Evolutionary conservation across 768 basidiomycete genomes (phyloP).

Genomic region (Podaxis sp.): DNA sequence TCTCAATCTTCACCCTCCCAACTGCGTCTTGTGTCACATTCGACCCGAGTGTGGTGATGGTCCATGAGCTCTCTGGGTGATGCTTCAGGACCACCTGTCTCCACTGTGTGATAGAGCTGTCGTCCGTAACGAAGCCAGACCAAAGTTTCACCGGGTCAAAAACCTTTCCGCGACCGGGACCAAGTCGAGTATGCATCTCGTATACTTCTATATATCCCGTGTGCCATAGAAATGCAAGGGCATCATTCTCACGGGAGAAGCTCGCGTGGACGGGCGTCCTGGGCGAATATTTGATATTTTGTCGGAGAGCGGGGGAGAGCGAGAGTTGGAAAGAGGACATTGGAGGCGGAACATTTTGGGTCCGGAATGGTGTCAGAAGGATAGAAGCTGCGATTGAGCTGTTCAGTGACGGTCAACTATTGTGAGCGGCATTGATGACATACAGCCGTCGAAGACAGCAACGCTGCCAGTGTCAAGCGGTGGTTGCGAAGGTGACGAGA

Average conservation of each 20-base stretch:
- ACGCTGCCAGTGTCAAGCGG: slow-evolving; percentile 82
- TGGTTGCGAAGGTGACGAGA: slow-evolving; percentile 47
- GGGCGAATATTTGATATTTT: slow-evolving; percentile 13
- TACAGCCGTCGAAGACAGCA: slow-evolving; percentile 87
- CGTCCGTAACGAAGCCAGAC: slow-evolving; percentile 25
- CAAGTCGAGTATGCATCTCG: slow-evolving; percentile 59
- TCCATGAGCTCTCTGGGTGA: slow-evolving; percentile 14
- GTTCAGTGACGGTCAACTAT: background rate
- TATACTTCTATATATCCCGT: slow-evolving; percentile 66
- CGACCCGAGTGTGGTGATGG: slow-evolving; percentile 38
- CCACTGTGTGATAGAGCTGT: slow-evolving; percentile 18
- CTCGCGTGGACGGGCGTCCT: slow-evolving; percentile 62
- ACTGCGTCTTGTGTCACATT: slow-evolving; percentile 27
- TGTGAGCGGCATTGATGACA: slow-evolving; percentile 20
- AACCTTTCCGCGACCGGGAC: slow-evolving; percentile 50
- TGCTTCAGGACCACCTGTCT: slow-evolving; percentile 28
- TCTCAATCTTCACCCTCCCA: slow-evolving; percentile 23
- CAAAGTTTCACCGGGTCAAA: slow-evolving; percentile 49
- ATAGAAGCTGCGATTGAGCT: slow-evolving; percentile 46
- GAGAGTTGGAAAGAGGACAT: slow-evolving; percentile 69
- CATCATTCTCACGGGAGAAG: slow-evolving; percentile 54
- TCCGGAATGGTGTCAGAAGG: slow-evolving; percentile 88
- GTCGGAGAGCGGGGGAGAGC: slow-evolving; percentile 19
- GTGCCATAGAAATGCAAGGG: slow-evolving; percentile 66
- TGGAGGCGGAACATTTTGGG: slow-evolving; percentile 97